Conservation (phyloP, 139 green algal species). For the Picochlorum costavermella region DNA sequence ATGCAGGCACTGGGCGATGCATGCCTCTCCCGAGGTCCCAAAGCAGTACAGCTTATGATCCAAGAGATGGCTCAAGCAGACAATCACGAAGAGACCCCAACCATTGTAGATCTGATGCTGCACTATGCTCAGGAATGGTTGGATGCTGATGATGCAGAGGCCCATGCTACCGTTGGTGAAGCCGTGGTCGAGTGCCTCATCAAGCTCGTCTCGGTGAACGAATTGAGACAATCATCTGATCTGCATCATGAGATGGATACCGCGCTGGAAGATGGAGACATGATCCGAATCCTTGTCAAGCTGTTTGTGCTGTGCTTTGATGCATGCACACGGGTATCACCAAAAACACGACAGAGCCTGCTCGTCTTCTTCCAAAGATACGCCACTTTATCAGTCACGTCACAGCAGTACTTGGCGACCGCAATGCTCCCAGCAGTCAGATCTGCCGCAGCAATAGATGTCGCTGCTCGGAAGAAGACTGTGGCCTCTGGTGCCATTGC, state of each 20-base stretch:
- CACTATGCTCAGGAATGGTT: slow-evolving; percentile 16
- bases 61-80: not conserved
- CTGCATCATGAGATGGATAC: not conserved
- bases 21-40: slow-evolving; percentile 16
- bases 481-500: slow-evolving; percentile 13
- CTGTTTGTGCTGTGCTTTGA: slow-evolving; percentile 42
- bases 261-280: slow-evolving; percentile 23
- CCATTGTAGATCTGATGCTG: slow-evolving; percentile 35
- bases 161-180: slow-evolving; percentile 6
- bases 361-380: slow-evolving; percentile 50
- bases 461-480: slow-evolving; percentile 9
- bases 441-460: slow-evolving; percentile 16
- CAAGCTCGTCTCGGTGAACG: slow-evolving; percentile 31
- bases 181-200: slow-evolving; percentile 28
- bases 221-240: slow-evolving; percentile 7
- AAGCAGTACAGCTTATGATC: slow-evolving; percentile 14
- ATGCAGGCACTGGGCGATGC: slow-evolving; percentile 28
- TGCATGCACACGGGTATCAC: slow-evolving; percentile 16
- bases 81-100: slow-evolving; percentile 2
- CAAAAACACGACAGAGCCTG: slow-evolving; percentile 39
- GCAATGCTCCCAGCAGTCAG: slow-evolving; percentile 30
- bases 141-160: slow-evolving; percentile 4
- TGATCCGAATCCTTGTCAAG: slow-evolving; percentile 27
- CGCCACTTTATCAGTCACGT: slow-evolving; percentile 15
- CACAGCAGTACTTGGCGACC: slow-evolving; percentile 28